Conservation (phyloP, 768 basidiomycete species). For the Collybia sordida region DNA sequence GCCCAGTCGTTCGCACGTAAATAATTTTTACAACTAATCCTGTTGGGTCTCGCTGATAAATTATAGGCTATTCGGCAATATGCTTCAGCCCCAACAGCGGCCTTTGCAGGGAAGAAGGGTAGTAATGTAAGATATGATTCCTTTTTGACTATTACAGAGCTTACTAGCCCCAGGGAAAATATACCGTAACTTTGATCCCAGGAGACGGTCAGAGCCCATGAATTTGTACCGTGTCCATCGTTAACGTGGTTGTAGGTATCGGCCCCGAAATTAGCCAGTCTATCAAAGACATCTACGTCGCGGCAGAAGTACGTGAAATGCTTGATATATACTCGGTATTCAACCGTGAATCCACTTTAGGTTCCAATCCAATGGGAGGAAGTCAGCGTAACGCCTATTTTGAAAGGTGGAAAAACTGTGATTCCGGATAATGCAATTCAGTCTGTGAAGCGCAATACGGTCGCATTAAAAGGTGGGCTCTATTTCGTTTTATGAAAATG, state of each 20-base stretch:
- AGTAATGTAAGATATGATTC: slow-evolving; percentile 62
- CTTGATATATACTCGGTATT: not conserved
- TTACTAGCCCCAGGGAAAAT: slow-evolving; percentile 75
- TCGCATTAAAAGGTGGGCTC: slow-evolving; percentile 87
- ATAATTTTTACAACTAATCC: slow-evolving; percentile 8
- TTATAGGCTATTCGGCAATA: slow-evolving; percentile 42
- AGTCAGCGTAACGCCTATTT: slow-evolving; percentile 91
- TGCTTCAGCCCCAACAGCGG: slow-evolving; percentile 82
- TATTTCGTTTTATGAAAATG: not conserved
- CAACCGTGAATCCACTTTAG: slow-evolving; percentile 35
- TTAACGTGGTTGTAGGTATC: slow-evolving; percentile 62
- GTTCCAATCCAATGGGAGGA: slow-evolving; percentile 99
- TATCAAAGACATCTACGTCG: slow-evolving; percentile 89
- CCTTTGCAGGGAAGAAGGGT: slow-evolving; percentile 88
- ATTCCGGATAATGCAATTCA: slow-evolving; percentile 91
- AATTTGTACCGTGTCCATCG: not conserved
- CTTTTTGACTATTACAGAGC: not conserved
- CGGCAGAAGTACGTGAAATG: slow-evolving; percentile 64
- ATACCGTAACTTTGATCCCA: slow-evolving; percentile 93
- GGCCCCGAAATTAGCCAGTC: slow-evolving; percentile 98
- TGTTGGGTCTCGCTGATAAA: slow-evolving; percentile 5
- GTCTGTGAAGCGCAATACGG: slow-evolving; percentile 95
- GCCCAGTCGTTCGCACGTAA: slow-evolving; percentile 47
- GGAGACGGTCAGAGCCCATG: slow-evolving; percentile 74
- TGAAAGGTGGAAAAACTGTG: slow-evolving; percentile 94